A percentile compares a stretch with the other conserved stretches of the same genome.
Conservation (phyloP, 2,329 filamentous ascomycete genomes). For the Cladorrhinum sp. region DNA sequence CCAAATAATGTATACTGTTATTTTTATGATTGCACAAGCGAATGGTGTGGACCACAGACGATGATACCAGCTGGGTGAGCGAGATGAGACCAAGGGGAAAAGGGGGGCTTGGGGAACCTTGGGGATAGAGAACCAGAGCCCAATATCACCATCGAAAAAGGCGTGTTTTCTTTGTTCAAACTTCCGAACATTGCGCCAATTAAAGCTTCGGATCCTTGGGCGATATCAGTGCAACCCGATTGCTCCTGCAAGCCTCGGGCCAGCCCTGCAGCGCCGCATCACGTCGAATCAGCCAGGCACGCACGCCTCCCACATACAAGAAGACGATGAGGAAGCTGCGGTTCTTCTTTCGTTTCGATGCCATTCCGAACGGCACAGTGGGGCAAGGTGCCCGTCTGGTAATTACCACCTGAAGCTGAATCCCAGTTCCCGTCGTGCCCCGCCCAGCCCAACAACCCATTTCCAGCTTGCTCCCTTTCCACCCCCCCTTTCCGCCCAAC, state of each 20-base stretch:
- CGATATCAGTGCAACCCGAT: not conserved
- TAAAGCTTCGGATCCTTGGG: not conserved
- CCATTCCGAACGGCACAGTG: constrained; percentile 14
- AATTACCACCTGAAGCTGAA: constrained; percentile 1
- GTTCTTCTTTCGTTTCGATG: constrained; percentile 9
- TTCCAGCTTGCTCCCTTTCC: constrained; percentile 3
- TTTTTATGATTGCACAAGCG: not conserved
- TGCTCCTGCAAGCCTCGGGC: not conserved
- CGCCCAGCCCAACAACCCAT: constrained; percentile 7
- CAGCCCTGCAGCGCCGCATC: not conserved
- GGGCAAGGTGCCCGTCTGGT: constrained; percentile 9
- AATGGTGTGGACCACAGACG: not conserved
- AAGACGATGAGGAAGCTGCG: not conserved
- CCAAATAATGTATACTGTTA: not conserved
- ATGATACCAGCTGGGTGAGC: not conserved
- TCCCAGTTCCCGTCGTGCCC: constrained; percentile 1
- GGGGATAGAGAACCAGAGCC: not conserved
- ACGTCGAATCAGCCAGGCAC: not conserved
- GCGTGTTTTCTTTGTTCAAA: not conserved
- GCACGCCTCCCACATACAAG: not conserved
- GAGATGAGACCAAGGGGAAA: not conserved
- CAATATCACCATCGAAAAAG: not conserved
- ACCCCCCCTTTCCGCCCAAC: constrained; percentile 3
- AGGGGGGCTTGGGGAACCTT: not conserved
- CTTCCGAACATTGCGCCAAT: not conserved